Base-by-base conservation (phyloP, 2,329 filamentous ascomycete genomes). In the Ophiocordyceps sinensis region DNA sequence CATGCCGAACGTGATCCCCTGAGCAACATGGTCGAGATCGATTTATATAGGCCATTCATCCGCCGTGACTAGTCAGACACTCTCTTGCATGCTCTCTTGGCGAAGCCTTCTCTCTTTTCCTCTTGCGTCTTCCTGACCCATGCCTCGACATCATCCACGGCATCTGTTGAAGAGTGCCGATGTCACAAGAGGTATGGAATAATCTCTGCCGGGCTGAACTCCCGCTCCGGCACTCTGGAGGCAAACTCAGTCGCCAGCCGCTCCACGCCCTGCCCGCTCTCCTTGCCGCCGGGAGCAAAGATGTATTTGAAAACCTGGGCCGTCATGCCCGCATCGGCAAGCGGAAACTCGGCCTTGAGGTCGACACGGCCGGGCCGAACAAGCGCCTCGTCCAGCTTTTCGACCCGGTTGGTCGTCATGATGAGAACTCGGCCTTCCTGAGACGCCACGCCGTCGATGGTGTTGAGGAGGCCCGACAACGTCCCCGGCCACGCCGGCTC, bases 141-240 rank as follows among this genome's bases (percentile, higher is more conserved):
- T 8, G 35, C 26, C 15, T 39, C 36, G 3, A 17, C 37, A 30
- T 31, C 6, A 7, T 37, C 31, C 8, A 39, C 26, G 32, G 37
- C 41, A 5, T 26, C 6, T 3, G 26, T 15, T 13, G 37, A 32
- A 11, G 37, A 42, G 9, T 42, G 11, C 19, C 37, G 36, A 15
- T 39, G 30, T 12, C 34, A 37, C 3, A 39, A 19, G 17, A 49
- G 42, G 31, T 46, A 47, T 12, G 36, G 44, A 12, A 47, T 42
- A 12, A 73, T 63, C 53, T 74, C 68, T 3, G 70, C 70, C 0
- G 68, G 68, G 40, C 65, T 69, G 47, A 73, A 72, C 48, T 69
- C 59, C 40, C 61, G 61, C 17, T 58, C 57, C 1, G 68, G 69
- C 35, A 73, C 58, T 47, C 54, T 56, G 5, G 53, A 45, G 1